Evolutionary conservation across 768 basidiomycete species (phyloP).

Genomic region (Coprinopsis sp.): DNA sequence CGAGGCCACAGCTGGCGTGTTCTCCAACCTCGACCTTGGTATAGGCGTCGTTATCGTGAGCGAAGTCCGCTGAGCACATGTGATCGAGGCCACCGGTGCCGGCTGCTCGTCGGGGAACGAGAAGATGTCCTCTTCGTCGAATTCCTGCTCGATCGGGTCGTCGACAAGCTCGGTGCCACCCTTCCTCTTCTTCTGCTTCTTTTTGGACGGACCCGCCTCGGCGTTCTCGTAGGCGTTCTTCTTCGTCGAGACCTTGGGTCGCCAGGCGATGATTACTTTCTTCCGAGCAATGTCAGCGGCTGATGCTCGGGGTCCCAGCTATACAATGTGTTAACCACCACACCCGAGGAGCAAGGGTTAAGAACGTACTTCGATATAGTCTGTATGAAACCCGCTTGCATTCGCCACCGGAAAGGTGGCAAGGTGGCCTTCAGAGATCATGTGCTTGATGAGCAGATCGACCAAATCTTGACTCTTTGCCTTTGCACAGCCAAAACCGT

Average conservation of each 20-base stretch:
- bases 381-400: neutral
- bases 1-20: too few species aligned
- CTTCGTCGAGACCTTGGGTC: neutral
- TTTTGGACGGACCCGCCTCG: neutral
- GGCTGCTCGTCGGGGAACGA: neutral
- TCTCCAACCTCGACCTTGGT: neutral
- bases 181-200: neutral
- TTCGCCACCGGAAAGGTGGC: neutral
- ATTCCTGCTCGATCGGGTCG: constrained; percentile 9
- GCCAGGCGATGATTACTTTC: neutral
- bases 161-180: constrained; percentile 1
- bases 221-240: neutral
- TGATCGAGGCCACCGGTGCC: neutral
- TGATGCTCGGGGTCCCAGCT: neutral
- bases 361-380: neutral
- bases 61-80: neutral
- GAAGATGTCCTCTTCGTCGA: constrained; percentile 4
- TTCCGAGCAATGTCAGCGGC: neutral
- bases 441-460: constrained; percentile 5
- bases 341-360: neutral
- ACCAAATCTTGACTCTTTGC: neutral
- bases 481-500: constrained; percentile 3
- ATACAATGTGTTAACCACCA: neutral
- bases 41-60: too few species aligned
- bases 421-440: neutral